Conservation (phyloP, 306 rosid genomes). For the Gastrolobium villosum region DNA sequence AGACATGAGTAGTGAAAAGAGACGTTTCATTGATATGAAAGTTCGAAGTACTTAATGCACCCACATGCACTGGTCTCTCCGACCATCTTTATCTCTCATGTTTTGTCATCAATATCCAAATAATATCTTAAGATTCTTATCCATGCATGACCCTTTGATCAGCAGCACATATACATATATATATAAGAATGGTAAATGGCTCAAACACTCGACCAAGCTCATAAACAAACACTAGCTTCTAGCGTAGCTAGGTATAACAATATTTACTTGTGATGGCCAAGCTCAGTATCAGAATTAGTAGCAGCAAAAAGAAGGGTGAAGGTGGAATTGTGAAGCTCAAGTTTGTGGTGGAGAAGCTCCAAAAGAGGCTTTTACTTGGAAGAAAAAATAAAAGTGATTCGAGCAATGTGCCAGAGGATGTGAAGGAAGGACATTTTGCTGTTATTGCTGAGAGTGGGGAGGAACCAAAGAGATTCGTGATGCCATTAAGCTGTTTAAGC, state of each 20-base stretch:
- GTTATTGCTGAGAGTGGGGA: conserved; percentile 71
- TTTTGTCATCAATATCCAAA: neutral
- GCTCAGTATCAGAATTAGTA: conserved; percentile 28
- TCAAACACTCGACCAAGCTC: conserved; percentile 15
- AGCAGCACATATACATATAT: conserved; percentile 18
- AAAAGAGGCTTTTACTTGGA: conserved; percentile 58
- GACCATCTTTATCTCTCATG: conserved; percentile 42
- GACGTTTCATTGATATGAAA: conserved; percentile 61
- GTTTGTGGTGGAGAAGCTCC: conserved; percentile 69
- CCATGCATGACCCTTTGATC: neutral
- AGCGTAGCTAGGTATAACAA: neutral
- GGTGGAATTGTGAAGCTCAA: conserved; percentile 64
- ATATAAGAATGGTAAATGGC: neutral
- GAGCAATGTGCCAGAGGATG: conserved; percentile 69
- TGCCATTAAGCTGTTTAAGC: conserved; percentile 70
- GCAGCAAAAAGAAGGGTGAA: conserved; percentile 54
- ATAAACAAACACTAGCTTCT: neutral
- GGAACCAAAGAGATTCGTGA: conserved; percentile 68
- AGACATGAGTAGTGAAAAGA: conserved; percentile 52
- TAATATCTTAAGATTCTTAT: neutral
- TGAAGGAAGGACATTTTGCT: conserved; percentile 89
- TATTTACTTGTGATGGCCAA: conserved; percentile 55
- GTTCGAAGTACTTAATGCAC: conserved; percentile 46
- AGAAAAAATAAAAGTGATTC: conserved; percentile 44
- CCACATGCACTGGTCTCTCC: conserved; percentile 76